Evolutionary conservation across 2,329 filamentous ascomycete genomes (phyloP).

Genomic region (Aspergillus sp.): DNA sequence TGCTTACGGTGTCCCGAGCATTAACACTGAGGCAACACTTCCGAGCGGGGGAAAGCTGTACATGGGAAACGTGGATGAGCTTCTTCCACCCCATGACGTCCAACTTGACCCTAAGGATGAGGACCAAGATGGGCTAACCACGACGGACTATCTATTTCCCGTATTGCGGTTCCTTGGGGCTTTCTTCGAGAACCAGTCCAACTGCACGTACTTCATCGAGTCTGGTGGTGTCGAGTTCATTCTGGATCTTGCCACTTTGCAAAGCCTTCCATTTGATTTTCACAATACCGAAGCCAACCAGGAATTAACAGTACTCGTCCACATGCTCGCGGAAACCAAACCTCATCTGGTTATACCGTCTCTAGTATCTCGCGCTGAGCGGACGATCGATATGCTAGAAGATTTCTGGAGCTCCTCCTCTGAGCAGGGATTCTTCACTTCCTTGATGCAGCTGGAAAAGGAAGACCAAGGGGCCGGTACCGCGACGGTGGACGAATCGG

Average conservation of each 20-base stretch:
- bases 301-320: constrained; percentile 73
- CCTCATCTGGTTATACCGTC: constrained; percentile 82
- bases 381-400: constrained; percentile 68
- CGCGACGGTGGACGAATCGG: constrained; percentile 21
- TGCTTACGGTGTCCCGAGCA: constrained; percentile 31
- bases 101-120: constrained; percentile 53
- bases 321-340: constrained; percentile 78
- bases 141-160: constrained; percentile 74
- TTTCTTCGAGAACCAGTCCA: constrained; percentile 73
- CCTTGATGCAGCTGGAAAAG: constrained; percentile 55
- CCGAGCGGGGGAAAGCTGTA: constrained; percentile 44
- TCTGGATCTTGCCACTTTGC: constrained; percentile 80
- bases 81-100: constrained; percentile 30
- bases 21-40: constrained; percentile 34
- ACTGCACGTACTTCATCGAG: constrained; percentile 76
- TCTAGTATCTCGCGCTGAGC: constrained; percentile 73
- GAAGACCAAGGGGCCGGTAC: constrained; percentile 22
- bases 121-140: constrained; percentile 55
- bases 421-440: constrained; percentile 69
- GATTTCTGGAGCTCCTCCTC: constrained; percentile 62
- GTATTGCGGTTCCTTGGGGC: constrained; percentile 76
- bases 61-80: constrained; percentile 34
- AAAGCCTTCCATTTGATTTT: constrained; percentile 77
- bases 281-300: constrained; percentile 69
- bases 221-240: constrained; percentile 81